phyloP scores from a whole-genome alignment of 805 yeast species.

The Yarrowia sp. region DNA sequence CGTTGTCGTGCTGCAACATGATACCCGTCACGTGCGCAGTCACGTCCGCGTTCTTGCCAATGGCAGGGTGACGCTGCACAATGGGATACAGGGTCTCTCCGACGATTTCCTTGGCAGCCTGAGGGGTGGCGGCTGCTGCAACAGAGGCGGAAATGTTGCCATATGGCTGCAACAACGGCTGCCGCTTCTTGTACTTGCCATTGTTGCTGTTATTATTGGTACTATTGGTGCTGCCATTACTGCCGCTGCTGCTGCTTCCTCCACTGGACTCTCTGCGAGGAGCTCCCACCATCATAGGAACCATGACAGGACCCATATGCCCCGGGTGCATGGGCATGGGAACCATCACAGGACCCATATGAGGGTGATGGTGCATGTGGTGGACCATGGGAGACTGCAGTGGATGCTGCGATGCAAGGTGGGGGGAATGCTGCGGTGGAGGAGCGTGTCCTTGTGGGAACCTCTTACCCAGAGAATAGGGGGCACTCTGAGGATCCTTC shows the following conservation, averaged over 20 bases:
- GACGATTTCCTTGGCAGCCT: slow-evolving; percentile 42
- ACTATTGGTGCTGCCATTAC: slow-evolving; percentile 1
- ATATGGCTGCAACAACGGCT: slow-evolving; percentile 28
- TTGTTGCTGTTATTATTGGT: slow-evolving; percentile 6
- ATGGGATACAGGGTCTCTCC: slow-evolving; percentile 92
- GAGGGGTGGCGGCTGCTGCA: slow-evolving; percentile 46
- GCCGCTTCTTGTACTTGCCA: slow-evolving; percentile 28
- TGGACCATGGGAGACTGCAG: not conserved
- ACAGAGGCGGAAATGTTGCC: slow-evolving; percentile 52
- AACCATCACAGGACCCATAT: not conserved
- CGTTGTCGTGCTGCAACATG: slow-evolving; percentile 86
- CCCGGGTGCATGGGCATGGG: not conserved
- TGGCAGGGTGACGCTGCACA: slow-evolving; percentile 74
- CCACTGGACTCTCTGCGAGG: not conserved
- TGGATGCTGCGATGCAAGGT: too few relatives aligned
- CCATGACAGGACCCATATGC: not conserved
- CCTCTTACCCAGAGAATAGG: not conserved
- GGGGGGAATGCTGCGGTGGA: not conserved
- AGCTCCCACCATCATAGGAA: slow-evolving; percentile 7
- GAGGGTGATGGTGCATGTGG: not conserved
- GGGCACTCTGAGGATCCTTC: slow-evolving; percentile 38
- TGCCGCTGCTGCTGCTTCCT: not conserved
- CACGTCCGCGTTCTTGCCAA: slow-evolving; percentile 72
- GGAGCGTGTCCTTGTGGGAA: not conserved
- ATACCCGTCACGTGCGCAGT: slow-evolving; percentile 95